Percentiles rank a stretch among this genome's conserved stretches.
phyloP scores from a whole-genome alignment of 1,139 yeast species.

The Magnusiomyces magnusii region DNA sequence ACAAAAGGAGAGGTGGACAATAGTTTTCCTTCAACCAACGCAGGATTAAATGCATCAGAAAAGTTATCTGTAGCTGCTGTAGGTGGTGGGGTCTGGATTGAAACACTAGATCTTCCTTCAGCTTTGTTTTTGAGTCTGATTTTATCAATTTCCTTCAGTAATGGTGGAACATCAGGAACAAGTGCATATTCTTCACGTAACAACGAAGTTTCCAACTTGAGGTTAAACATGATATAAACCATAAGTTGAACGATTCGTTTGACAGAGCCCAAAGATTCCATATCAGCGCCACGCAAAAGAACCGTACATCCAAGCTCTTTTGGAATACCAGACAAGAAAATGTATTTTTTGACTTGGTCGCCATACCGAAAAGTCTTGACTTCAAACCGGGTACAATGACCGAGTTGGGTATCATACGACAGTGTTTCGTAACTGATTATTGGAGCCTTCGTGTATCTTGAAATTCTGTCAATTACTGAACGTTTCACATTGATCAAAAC shows the following conservation, averaged over 20 bases:
- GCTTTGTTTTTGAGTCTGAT: not conserved
- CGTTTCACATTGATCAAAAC: constrained; percentile 77
- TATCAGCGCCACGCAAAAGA: constrained; percentile 65
- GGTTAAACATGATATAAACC: constrained; percentile 66
- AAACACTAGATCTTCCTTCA: not conserved
- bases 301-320: constrained; percentile 74
- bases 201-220: constrained; percentile 72
- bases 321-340: constrained; percentile 72
- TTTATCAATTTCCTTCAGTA: constrained; percentile 3
- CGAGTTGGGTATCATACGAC: constrained; percentile 54
- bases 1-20: constrained; percentile 75
- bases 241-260: constrained; percentile 77
- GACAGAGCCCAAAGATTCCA: constrained; percentile 50
- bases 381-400: constrained; percentile 64
- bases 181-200: constrained; percentile 66
- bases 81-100: not conserved
- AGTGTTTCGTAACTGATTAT: constrained; percentile 61
- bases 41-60: constrained; percentile 18
- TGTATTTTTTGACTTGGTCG: constrained; percentile 56
- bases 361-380: constrained; percentile 54
- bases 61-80: not conserved
- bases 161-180: constrained; percentile 33
- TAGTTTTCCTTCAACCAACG: constrained; percentile 30
- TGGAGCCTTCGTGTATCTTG: constrained; percentile 78
- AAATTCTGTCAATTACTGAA: constrained; percentile 70